These are phyloP conservation scores for Fusarium hostae DNA, from an alignment of 2,329 filamentous ascomycete species.

Conservation along the genomic window DNA sequence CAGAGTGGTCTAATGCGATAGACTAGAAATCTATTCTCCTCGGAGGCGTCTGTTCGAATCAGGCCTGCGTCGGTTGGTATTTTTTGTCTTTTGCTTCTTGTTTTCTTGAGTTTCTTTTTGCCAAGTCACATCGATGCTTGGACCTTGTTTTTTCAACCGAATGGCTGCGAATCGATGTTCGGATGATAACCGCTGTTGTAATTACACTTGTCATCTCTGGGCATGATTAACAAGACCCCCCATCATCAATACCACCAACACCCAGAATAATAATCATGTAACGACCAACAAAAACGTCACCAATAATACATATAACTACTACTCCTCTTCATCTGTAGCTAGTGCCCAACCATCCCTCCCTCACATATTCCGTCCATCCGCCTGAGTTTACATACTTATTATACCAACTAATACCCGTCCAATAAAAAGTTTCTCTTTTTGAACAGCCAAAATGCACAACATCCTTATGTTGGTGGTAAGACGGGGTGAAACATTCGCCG, in stretches of 20 bases:
- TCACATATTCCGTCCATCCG: no score
- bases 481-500: neutral
- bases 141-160: neutral
- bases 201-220: no score
- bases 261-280: neutral
- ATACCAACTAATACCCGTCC: neutral
- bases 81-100: accelerated
- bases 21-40: slow-evolving; percentile 38
- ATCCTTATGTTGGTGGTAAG: neutral
- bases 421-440: neutral
- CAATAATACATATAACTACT: no score
- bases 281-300: neutral
- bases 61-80: slow-evolving; percentile 28
- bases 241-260: no score
- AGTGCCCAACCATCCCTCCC: no score
- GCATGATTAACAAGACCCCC: no score
- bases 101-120: neutral
- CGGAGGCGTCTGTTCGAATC: no score
- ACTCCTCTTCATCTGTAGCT: no score
- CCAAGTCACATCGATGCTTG: no score
- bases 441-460: no score
- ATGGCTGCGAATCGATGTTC: neutral
- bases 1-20: slow-evolving; percentile 38
- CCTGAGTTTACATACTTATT: neutral
- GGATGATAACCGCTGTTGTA: neutral